Evolutionary conservation across 495 filamentous ascomycete genomes (phyloP), one percentile per base, ranked within the genome.

Genomic region (Parathielavia appendiculata): DNA sequence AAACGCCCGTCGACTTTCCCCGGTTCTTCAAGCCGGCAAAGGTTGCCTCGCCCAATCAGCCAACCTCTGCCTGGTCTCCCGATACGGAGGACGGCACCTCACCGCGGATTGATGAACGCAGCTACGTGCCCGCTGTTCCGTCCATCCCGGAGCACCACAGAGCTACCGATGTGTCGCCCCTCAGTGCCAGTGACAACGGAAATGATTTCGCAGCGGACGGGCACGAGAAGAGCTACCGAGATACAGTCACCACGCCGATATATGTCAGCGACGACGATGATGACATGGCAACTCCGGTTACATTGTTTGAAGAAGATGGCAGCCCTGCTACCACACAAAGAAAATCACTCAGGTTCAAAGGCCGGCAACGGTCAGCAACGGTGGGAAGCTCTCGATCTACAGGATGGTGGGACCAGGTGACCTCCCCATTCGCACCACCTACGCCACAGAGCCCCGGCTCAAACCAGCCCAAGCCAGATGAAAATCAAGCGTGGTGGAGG

Each of bases 361-460:
- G 43, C 13, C 65, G 61, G 20, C 65, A 36, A n/a, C 58, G 56
- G 67, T 67, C 65, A 57, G 68, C 36, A 45, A 69, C 62, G 54
- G 70, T 13, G 46, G 81, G 80, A 40, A 79, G 83, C 45, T 78
- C 80, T 12, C 74, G 80, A 38, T 90, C 89, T 5, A 79, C 82
- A 38, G 90, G 90, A 12, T 96, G 91, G 91, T 96, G 91, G 91
- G 91, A 89, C 59, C 80, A 87, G 58, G 80, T 95, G 43, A 85
- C 86, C 2, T 91, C 90, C 1, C 91, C 91, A 0, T 86, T 95
- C 55, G 65, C 59, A 9, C 70, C 68, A 50, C 57, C 61, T 8
- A 54, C 57, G 17, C 59, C 59, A 39, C 51, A 43, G 23, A 51
- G 19, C 26, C 17, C 50, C 3, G 48, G 12, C 20, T 32, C 55